Evolutionary conservation across 306 rosid genomes (phyloP).

Genomic region (Malus sieversii): DNA sequence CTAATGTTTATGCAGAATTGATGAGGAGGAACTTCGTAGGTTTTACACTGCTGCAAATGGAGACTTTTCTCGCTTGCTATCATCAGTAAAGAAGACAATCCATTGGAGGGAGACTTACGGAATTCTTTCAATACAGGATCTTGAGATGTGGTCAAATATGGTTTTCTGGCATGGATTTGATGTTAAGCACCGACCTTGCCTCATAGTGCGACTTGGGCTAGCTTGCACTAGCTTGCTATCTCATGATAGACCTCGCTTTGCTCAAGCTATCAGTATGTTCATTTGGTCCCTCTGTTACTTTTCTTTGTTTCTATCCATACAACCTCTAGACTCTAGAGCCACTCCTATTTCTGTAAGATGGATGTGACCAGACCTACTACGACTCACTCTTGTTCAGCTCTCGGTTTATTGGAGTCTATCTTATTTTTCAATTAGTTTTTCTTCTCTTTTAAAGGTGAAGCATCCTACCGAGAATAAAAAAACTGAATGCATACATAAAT

Average conservation of each 20-base stretch:
- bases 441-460: neutral
- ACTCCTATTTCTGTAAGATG: neutral
- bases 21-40: constrained; percentile 66
- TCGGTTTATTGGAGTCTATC: neutral
- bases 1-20: constrained; percentile 67
- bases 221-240: constrained; percentile 53
- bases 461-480: neutral
- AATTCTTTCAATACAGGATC: constrained; percentile 63
- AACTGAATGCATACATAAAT: neutral
- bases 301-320: neutral
- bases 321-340: neutral
- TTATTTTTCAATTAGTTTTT: neutral
- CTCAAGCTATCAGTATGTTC: constrained; percentile 75
- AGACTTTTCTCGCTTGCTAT: constrained; percentile 55
- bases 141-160: constrained; percentile 75
- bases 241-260: constrained; percentile 61
- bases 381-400: neutral
- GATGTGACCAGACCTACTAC: neutral
- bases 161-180: constrained; percentile 86
- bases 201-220: constrained; percentile 73
- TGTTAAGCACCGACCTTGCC: constrained; percentile 61
- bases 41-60: constrained; percentile 57
- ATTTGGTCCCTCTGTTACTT: constrained; percentile 4
- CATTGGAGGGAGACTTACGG: constrained; percentile 67
- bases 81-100: constrained; percentile 68